A percentile compares a stretch with the other conserved stretches of the same genome.
Evolutionary conservation across 2,329 filamentous ascomycete species (phyloP).

Genomic region (Alternaria angustiovoidea): DNA sequence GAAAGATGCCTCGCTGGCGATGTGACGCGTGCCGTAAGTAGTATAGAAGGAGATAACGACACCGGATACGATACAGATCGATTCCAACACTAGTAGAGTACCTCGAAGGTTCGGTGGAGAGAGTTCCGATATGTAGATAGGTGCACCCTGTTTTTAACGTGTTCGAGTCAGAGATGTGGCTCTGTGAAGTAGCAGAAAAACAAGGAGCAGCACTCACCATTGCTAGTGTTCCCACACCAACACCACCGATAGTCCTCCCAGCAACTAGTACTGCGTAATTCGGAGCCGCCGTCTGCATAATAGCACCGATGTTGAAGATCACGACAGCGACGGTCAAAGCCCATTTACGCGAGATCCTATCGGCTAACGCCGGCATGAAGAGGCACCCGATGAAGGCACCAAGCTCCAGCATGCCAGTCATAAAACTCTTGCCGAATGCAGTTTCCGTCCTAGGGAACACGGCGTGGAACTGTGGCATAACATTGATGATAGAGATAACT

Average conservation of each 20-base stretch:
- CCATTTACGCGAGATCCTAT: conserved; percentile 59
- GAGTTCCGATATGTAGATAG: conserved; percentile 9
- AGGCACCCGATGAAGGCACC: conserved; percentile 50
- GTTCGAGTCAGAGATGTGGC: no score
- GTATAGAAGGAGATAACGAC: conserved; percentile 10
- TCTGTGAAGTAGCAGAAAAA: neutral
- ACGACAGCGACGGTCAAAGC: conserved; percentile 43
- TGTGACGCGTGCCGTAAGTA: conserved; percentile 10
- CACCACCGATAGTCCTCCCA: conserved; percentile 42
- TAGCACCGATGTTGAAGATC: conserved; percentile 56
- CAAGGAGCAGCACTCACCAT: no score
- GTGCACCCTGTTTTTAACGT: conserved; percentile 27
- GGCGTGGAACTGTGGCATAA: conserved; percentile 56
- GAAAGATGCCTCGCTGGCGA: conserved; percentile 1
- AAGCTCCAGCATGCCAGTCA: conserved; percentile 48
- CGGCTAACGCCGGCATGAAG: conserved; percentile 53
- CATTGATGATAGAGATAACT: conserved; percentile 54
- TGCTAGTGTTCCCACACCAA: no score
- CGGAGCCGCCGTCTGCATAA: conserved; percentile 57
- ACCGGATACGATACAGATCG: conserved; percentile 5
- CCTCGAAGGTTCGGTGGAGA: conserved; percentile 12
- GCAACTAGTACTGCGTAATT: conserved; percentile 58
- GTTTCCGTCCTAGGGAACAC: conserved; percentile 15
- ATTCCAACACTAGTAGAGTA: conserved; percentile 8
- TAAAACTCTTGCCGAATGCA: conserved; percentile 54